Percentiles rank a stretch among this genome's conserved stretches.
phyloP scores from a whole-genome alignment of 2,329 filamentous ascomycete species.

The Clarireedia hainanense region DNA sequence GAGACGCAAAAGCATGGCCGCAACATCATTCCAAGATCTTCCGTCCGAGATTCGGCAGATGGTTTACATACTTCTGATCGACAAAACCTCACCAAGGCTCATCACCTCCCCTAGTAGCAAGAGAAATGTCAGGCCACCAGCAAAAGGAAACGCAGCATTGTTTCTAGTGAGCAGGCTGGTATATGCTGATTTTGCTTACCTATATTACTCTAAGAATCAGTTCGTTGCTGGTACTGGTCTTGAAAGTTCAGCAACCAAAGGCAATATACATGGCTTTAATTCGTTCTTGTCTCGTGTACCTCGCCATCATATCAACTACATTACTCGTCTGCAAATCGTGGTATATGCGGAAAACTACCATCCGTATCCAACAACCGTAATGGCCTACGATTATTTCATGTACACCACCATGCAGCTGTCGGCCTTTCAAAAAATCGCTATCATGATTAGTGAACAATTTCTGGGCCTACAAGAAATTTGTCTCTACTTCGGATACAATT shows the following conservation, averaged over 20 bases:
- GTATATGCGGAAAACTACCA: neutral
- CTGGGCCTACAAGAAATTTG: no score
- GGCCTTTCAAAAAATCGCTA: no score
- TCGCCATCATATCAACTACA: neutral
- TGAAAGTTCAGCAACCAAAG: neutral
- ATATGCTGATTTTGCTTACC: neutral
- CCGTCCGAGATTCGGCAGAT: neutral
- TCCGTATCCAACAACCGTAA: no score
- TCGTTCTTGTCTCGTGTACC: neutral
- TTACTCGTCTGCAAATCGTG: neutral
- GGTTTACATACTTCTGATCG: neutral
- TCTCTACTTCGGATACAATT: no score
- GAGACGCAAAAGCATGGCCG: neutral
- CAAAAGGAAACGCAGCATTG: neutral
- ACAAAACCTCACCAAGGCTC: neutral
- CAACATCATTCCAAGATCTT: neutral
- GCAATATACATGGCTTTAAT: neutral
- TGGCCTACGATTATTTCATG: no score
- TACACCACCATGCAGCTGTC: no score
- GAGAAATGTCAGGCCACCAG: neutral
- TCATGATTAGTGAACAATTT: no score
- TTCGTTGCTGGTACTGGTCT: neutral
- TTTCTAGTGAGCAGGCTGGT: neutral
- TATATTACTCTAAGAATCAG: neutral
- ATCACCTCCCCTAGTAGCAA: neutral